Base-by-base conservation (phyloP, 495 filamentous ascomycete species). In the Penicillium macrosclerotiorum region DNA sequence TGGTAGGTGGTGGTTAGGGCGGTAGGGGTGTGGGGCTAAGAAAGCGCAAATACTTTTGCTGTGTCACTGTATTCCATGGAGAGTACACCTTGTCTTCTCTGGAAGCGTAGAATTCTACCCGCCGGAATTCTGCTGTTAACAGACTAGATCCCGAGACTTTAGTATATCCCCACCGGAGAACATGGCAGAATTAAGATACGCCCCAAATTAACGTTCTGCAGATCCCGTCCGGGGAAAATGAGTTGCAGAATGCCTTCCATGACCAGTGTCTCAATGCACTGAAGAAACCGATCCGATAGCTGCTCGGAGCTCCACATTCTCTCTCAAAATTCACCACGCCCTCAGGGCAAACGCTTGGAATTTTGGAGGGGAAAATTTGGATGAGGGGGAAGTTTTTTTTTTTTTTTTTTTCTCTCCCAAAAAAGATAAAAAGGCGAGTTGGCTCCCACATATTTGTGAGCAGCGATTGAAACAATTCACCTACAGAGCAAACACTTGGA, bases 41-140 rank as follows among this genome's bases (percentile, higher is more conserved):
- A n/a, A n/a, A n/a, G n/a, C n/a, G 25, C 4, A 31, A 11, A 29
- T 30, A 8, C n/a, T n/a, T n/a, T 24, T 11, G 12, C 3, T 4
- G 6, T 14, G 20, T 7, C 22, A 2, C 23, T 24, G 8, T 7
- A 25, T 19, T 6, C 25, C 3, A 2, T 12, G 2, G 25, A 38
- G 36, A n/a, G 3, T 9, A 5, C 4, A 22, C 17, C 13, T 2
- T 32, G 5, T 2, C 27, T 22, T 1, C 8, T 17, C 14, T 16
- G 3, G 17, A 9, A 36, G 34, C 26, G 13, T 4, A 14, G n/a
- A 12, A 1, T 8, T 24, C n/a, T 16, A 22, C 41, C 47, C 47
- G 38, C 47, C 47, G 47, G 47, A 37, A 43, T 50, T 32, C 43
- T 44, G 16, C 47, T 50, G 19, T 8, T 38, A 44, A 6, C 14